These are phyloP conservation scores for Saururus chinensis DNA, from an alignment of 164 flowering plant genomes.

Conservation along the genomic window DNA sequence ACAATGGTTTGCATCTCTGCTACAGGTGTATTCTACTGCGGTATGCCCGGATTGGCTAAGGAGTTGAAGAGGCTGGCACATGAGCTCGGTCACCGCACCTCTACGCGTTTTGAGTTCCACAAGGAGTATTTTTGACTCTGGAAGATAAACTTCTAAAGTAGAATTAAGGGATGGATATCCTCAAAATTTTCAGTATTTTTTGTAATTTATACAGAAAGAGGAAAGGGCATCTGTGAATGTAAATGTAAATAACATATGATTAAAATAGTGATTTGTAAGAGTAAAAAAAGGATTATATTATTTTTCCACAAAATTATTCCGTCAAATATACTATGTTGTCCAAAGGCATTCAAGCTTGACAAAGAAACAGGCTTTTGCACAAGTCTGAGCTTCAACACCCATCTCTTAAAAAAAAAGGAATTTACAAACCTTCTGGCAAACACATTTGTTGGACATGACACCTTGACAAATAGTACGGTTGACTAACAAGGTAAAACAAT, in stretches of 20 bases:
- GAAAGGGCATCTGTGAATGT: conserved; percentile 2
- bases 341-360: too few relatives aligned
- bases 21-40: conserved; percentile 98
- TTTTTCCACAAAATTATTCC: too few relatives aligned
- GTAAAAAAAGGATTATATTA: too few relatives aligned
- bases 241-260: neutral
- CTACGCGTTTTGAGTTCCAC: conserved; percentile 90
- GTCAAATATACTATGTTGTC: too few relatives aligned
- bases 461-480: too few relatives aligned
- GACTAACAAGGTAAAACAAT: too few relatives aligned
- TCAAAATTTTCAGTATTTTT: conserved; percentile 2
- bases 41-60: conserved; percentile 79
- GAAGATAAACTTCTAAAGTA: neutral
- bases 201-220: conserved; percentile 13
- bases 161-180: too few relatives aligned
- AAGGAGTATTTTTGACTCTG: conserved; percentile 62
- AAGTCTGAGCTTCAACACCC: too few relatives aligned
- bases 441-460: too few relatives aligned
- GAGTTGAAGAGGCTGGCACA: conserved; percentile 60
- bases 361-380: too few relatives aligned
- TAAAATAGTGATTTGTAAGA: neutral
- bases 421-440: too few relatives aligned
- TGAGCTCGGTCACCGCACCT: conserved; percentile 63
- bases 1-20: neutral
- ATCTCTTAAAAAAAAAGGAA: too few relatives aligned